phyloP scores from a whole-genome alignment of 108 stramenopile genomes.

The Conticribra weissflogii region DNA sequence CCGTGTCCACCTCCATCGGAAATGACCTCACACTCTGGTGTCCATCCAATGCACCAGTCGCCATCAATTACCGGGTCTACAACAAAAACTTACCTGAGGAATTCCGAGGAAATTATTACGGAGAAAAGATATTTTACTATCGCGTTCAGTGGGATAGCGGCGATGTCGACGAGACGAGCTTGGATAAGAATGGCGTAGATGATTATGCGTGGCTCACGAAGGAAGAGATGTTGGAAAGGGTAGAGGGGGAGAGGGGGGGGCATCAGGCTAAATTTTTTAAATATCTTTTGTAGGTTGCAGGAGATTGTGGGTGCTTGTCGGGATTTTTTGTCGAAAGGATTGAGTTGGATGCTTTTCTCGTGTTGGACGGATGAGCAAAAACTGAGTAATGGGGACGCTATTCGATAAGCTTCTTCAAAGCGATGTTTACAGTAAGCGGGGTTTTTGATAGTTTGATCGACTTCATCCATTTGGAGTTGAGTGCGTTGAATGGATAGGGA shows the following conservation, averaged over 20 bases:
- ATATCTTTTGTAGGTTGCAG: constrained; percentile 62
- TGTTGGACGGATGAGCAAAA: too few species aligned
- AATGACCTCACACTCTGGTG: constrained; percentile 60
- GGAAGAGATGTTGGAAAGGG: constrained; percentile 68
- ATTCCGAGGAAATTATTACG: constrained; percentile 54
- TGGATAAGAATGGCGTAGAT: constrained; percentile 29
- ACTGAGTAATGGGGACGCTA: too few species aligned
- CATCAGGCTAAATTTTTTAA: constrained; percentile 76
- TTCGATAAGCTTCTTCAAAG: too few species aligned
- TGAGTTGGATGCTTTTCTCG: too few species aligned
- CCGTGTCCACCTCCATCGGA: constrained; percentile 43
- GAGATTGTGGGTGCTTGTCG: neutral
- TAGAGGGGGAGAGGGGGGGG: constrained; percentile 49
- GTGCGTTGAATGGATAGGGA: too few species aligned
- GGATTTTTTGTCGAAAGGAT: too few species aligned
- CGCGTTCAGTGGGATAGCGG: constrained; percentile 74
- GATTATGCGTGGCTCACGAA: constrained; percentile 83
- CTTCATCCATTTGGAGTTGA: too few species aligned
- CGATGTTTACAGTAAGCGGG: too few species aligned
- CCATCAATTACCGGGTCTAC: constrained; percentile 59
- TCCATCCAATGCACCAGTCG: constrained; percentile 69
- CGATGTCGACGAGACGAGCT: constrained; percentile 33
- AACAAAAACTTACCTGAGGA: constrained; percentile 41
- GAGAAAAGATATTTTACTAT: constrained; percentile 84
- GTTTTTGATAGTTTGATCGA: too few species aligned